phyloP scores from a whole-genome alignment of 2,329 filamentous ascomycete species.

The Fusarium sp. region DNA sequence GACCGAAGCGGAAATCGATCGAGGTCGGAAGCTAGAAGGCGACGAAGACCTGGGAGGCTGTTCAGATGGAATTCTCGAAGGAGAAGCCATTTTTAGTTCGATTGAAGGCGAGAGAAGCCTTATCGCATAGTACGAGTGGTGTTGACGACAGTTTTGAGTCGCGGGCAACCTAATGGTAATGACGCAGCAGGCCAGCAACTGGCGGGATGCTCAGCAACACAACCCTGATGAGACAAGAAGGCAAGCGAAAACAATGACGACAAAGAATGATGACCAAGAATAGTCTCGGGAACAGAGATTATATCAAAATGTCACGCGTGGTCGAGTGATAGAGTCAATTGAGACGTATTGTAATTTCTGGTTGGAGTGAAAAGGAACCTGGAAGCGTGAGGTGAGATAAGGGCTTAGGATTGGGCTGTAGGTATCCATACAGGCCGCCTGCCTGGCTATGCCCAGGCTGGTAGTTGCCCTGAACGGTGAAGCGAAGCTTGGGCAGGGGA shows the following conservation, averaged over 20 bases:
- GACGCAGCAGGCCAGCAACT: constrained; percentile 14
- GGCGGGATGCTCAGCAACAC: constrained; percentile 11
- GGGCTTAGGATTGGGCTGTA: constrained; percentile 25
- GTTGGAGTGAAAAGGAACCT: constrained; percentile 19
- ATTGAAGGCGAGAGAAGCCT: constrained; percentile 28
- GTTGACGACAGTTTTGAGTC: constrained; percentile 12
- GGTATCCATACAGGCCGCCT: background rate
- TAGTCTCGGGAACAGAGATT: constrained; percentile 21
- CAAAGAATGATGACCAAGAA: constrained; percentile 22
- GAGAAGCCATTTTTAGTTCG: constrained; percentile 50
- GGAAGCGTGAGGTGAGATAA: constrained; percentile 39
- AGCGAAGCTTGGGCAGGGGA: constrained; percentile 33
- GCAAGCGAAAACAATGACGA: constrained; percentile 30
- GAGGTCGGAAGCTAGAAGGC: constrained; percentile 57
- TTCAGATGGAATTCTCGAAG: constrained; percentile 52
- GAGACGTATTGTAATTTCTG: constrained; percentile 20
- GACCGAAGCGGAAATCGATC: constrained; percentile 62
- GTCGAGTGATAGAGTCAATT: constrained; percentile 39
- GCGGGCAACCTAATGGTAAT: constrained; percentile 24
- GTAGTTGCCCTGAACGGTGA: constrained; percentile 29
- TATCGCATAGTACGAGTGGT: constrained; percentile 43
- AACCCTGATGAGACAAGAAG: constrained; percentile 17
- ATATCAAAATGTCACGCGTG: constrained; percentile 18
- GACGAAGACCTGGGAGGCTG: constrained; percentile 59
- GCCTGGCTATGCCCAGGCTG: background rate